Conservation (phyloP, 306 rosid species). For the Hylodesmum podocarpum region DNA sequence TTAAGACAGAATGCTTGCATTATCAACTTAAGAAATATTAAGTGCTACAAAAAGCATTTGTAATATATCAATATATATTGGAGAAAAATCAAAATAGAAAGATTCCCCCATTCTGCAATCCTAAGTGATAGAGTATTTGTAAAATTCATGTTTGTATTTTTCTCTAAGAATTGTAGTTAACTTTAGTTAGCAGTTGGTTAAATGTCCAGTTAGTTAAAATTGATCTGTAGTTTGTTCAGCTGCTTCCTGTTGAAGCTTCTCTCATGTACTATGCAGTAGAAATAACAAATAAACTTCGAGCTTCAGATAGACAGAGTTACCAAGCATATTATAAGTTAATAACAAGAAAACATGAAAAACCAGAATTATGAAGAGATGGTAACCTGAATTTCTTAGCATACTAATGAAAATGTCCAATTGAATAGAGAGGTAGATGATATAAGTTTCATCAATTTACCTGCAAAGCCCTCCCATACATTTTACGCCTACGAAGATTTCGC, state of each 20-base stretch:
- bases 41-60: background rate
- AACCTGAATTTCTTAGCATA: background rate
- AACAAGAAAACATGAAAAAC: background rate
- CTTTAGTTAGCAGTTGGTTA: no score
- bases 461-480: constrained; percentile 71
- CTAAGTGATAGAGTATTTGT: no score
- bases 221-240: no score
- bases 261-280: no score
- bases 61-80: background rate
- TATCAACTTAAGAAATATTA: background rate
- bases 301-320: background rate
- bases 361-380: background rate
- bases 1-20: background rate
- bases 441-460: constrained; percentile 54
- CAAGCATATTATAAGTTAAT: background rate
- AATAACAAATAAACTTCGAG: background rate
- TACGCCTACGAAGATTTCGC: constrained; percentile 52
- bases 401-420: background rate
- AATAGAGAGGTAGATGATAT: background rate
- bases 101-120: background rate
- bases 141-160: no score
- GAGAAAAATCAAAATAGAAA: background rate
- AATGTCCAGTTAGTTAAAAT: no score
- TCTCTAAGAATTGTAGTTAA: no score
- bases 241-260: no score